phyloP scores from a whole-genome alignment of 345 rosid species.

The Angophora floribunda region DNA sequence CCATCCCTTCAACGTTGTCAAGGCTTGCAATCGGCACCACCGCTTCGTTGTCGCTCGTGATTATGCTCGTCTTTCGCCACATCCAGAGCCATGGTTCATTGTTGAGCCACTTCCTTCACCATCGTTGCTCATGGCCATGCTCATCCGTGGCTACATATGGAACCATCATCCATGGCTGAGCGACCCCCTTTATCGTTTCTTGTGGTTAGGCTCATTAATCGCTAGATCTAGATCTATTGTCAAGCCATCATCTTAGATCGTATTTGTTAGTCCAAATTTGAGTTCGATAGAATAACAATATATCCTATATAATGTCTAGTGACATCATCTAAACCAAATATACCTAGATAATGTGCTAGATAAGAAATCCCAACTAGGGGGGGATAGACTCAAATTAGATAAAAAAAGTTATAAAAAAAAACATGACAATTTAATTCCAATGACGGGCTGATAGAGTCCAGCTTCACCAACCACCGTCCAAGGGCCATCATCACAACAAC shows the following conservation, averaged over 20 bases:
- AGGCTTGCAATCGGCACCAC: neutral
- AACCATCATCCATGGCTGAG: neutral
- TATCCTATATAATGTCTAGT: too few species aligned
- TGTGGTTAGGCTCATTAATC: neutral
- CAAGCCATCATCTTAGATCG: neutral
- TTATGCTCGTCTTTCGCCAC: neutral
- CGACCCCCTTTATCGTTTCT: neutral
- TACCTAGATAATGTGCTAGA: too few species aligned
- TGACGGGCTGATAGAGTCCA: too few species aligned
- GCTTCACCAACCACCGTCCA: neutral
- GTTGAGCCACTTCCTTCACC: neutral
- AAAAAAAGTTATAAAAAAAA: too few species aligned
- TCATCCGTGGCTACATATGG: neutral
- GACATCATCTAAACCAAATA: too few species aligned
- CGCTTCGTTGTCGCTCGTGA: neutral
- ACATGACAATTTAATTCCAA: too few species aligned
- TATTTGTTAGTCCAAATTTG: too few species aligned
- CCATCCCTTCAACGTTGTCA: neutral
- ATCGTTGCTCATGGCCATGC: fast-evolving
- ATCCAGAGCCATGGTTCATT: neutral
- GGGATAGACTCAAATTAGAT: too few species aligned
- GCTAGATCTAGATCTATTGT: neutral
- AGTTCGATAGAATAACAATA: too few species aligned
- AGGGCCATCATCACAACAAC: neutral
- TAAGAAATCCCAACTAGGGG: neutral